phyloP scores from a whole-genome alignment of 441 rosid genomes.

The Cnidoscolus chayamansa region DNA sequence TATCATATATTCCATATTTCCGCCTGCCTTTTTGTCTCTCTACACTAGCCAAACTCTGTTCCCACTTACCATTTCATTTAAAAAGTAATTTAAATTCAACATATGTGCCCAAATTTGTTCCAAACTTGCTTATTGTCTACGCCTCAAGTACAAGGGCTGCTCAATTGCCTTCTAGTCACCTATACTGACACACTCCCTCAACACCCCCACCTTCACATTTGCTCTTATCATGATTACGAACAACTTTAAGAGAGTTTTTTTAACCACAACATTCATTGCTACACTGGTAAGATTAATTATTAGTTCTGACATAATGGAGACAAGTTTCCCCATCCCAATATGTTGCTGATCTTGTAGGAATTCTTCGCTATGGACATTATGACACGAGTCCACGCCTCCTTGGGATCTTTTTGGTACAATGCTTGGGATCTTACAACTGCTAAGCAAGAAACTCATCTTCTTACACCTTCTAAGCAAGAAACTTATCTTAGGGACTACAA shows the following conservation, averaged over 20 bases:
- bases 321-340: constrained; percentile 19
- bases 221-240: constrained; percentile 7
- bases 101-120: neutral
- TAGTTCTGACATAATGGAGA: neutral
- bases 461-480: neutral
- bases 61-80: neutral
- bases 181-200: neutral
- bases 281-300: constrained; percentile 1
- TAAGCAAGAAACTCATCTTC: neutral
- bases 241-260: constrained; percentile 2
- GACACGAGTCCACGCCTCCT: constrained; percentile 11
- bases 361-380: constrained; percentile 8
- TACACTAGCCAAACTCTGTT: constrained; percentile 22
- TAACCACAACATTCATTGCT: constrained; percentile 12
- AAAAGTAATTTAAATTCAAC: neutral
- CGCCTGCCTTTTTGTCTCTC: constrained; percentile 25
- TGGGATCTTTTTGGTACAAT: constrained; percentile 2
- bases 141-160: neutral
- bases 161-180: neutral
- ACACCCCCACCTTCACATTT: neutral
- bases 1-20: constrained; percentile 30
- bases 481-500: neutral
- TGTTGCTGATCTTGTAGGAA: neutral
- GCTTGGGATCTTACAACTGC: neutral
- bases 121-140: neutral